Base-by-base conservation (phyloP, 1,139 yeast species). In the Casaregolazyma lundiana region DNA sequence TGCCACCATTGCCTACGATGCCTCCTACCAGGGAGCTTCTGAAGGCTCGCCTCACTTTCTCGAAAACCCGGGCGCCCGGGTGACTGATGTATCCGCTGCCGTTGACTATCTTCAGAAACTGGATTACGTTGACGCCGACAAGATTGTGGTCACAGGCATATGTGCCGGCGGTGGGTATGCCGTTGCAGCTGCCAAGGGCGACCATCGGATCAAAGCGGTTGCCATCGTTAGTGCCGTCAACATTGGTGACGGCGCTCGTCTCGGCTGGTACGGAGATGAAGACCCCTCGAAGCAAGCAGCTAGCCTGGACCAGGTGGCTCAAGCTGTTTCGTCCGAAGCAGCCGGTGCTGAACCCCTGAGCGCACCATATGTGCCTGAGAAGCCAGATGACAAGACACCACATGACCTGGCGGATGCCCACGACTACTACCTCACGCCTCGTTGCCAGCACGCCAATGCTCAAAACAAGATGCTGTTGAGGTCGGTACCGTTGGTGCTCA, bases 131-230 rank as follows among this genome's bases (percentile, higher is more conserved):
- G 53, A 51, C 34, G 22, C 15, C 7, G 52, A 53, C 35, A 24
- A 29, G 17, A 43, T 51, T 24, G 49, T 48, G 8, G 45, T 32
- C 1, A 41, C 53, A 2, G 57, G 57, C 0, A 45, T 53, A 20
- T 53, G 57, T 24, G 53, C 50, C 1, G 43, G 48, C 4, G 56
- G 56, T 2, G 53, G 51, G 11, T 53, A 53, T 30, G 17, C 43
- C 17, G 21, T 41, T 9, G 29, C 30, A 13, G 56, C 55, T 1
- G 49, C 54, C 3, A 17, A n/a, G 4, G n/a, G 19, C 6, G 38
- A 35, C n/a, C 22, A 35, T 11, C 36, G 36, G 3, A 16, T 32
- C 13, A 32, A 32, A 17, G 36, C 36, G 4, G 36, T 32, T 7
- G 18, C 15, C 11, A 32, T 13, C 3, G 36, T 32, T 8, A 32